Conservation (phyloP, 2,329 filamentous ascomycete genomes). For the Erysiphe neolycopersici region DNA sequence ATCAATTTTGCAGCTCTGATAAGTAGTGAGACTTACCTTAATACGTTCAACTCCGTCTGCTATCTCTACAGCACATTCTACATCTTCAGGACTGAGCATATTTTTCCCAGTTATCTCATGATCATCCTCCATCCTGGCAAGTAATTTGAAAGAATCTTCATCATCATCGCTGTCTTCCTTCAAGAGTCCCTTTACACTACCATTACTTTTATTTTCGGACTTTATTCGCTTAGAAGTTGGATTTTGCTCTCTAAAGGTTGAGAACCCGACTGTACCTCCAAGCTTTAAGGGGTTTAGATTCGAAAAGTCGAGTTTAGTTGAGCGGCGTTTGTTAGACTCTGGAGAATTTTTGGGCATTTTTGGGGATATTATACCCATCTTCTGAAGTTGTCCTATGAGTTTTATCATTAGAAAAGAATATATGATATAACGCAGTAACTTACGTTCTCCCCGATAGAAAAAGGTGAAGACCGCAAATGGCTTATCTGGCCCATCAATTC, state of each 20-base stretch:
- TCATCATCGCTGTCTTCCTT: constrained; percentile 23
- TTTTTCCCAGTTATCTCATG: constrained; percentile 32
- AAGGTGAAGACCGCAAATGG: constrained; percentile 96
- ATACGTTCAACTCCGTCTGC: constrained; percentile 62
- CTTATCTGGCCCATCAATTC: constrained; percentile 84
- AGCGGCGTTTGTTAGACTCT: constrained; percentile 45
- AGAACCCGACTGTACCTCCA: constrained; percentile 71
- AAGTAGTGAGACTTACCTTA: constrained; percentile 26
- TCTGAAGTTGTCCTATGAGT: constrained; percentile 59
- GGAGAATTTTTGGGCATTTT: constrained; percentile 37
- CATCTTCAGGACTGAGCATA: constrained; percentile 42
- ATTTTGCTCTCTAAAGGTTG: constrained; percentile 54
- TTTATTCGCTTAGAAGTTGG: constrained; percentile 30
- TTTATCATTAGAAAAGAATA: constrained; percentile 4
- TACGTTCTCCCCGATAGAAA: constrained; percentile 86
- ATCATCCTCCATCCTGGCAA: constrained; percentile 37
- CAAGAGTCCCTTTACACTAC: constrained; percentile 19
- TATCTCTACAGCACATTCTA: constrained; percentile 43
- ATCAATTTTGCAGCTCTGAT: background rate
- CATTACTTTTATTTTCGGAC: constrained; percentile 34
- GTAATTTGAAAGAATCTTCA: constrained; percentile 38
- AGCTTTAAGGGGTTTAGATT: constrained; percentile 63
- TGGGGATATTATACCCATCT: constrained; percentile 68
- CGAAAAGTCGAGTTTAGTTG: constrained; percentile 61
- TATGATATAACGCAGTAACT: constrained; percentile 16